phyloP scores from a whole-genome alignment of 768 basidiomycete genomes.

The Tulasnella calospora region DNA sequence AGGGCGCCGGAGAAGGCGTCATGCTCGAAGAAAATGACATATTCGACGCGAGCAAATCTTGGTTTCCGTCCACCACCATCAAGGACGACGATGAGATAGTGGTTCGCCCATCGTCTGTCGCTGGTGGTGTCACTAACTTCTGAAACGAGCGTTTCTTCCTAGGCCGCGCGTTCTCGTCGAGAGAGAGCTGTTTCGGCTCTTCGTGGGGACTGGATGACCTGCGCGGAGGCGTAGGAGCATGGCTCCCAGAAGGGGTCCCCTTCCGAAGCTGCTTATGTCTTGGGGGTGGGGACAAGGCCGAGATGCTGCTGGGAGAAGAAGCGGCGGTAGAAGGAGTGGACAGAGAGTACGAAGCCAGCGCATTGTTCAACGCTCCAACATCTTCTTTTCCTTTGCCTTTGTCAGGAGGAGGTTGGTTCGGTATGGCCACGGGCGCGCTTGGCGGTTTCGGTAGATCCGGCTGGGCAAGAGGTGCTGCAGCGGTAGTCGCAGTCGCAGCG shows the following conservation, averaged over 20 bases:
- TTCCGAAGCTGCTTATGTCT: not conserved
- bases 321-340: not conserved
- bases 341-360: not conserved
- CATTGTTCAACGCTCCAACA: not conserved
- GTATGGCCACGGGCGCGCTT: not conserved
- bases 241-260: not conserved
- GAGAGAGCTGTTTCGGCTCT: not conserved
- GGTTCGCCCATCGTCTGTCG: not conserved
- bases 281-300: not conserved
- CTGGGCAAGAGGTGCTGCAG: not conserved
- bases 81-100: not conserved
- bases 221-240: not conserved
- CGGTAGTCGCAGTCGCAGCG: not conserved
- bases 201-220: not conserved
- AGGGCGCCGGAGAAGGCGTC: not conserved
- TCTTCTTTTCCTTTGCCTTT: not conserved
- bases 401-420: not conserved
- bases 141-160: not conserved
- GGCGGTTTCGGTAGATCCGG: not conserved
- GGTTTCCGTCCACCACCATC: not conserved
- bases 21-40: not conserved
- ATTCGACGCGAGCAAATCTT: not conserved
- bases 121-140: not conserved
- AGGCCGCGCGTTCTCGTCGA: not conserved
- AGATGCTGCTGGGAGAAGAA: not conserved